Conservation (phyloP, 495 filamentous ascomycete genomes). For the Staphylotrichum tortipilum region DNA sequence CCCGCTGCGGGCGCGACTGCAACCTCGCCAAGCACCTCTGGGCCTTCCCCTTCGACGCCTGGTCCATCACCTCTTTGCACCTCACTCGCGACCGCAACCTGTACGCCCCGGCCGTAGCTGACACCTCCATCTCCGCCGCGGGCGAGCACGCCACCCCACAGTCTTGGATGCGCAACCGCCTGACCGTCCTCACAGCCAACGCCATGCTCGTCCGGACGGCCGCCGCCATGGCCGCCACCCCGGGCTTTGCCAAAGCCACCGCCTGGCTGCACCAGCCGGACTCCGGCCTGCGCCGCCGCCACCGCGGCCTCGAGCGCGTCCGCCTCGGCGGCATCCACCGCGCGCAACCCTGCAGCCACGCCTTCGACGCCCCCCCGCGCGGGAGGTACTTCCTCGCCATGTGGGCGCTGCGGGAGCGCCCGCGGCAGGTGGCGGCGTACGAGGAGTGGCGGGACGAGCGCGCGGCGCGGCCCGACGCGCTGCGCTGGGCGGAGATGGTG, state of each 20-base stretch:
- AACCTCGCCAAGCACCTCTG: conserved; percentile 36
- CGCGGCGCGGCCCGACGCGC: no score
- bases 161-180: conserved; percentile 25
- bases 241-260: conserved; percentile 16
- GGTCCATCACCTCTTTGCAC: conserved; percentile 33
- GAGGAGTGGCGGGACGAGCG: no score
- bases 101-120: conserved; percentile 11
- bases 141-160: no score
- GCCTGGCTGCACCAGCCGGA: conserved; percentile 17
- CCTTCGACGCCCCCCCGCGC: conserved; percentile 3
- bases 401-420: no score
- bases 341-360: conserved; percentile 36
- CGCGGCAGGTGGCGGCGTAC: no score
- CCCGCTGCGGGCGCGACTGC: conserved; percentile 27
- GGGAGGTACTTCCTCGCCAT: no score
- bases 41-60: conserved; percentile 40
- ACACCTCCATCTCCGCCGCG: not conserved
- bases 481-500: no score
- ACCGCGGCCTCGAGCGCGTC: conserved; percentile 19
- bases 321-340: conserved; percentile 37
- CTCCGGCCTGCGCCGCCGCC: not conserved
- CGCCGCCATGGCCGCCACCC: conserved; percentile 26
- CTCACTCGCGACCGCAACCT: conserved; percentile 23
- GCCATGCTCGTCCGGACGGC: conserved; percentile 23
- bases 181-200: conserved; percentile 27